A percentile compares a stretch with the other conserved stretches of the same genome.
Evolutionary conservation across 2,329 filamentous ascomycete genomes (phyloP).

Genomic region (Neopestalotiopsis sp.): DNA sequence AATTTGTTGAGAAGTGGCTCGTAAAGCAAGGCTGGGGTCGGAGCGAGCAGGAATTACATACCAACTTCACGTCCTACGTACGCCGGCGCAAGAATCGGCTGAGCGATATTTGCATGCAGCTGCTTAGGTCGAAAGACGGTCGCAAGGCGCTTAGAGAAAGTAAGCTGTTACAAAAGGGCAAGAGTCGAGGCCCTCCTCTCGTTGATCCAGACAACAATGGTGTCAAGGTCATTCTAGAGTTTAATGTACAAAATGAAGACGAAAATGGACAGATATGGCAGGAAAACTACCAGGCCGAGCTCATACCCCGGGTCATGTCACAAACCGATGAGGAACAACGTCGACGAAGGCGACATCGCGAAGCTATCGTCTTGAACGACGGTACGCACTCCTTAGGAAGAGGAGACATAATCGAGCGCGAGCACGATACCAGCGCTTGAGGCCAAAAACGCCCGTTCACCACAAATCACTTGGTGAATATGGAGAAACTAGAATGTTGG

Average conservation of each 20-base stretch:
- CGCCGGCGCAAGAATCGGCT: constrained; percentile 56
- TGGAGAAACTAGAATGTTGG: neutral
- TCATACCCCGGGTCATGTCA: constrained; percentile 48
- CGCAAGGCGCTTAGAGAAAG: constrained; percentile 56
- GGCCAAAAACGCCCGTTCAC: neutral
- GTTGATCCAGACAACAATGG: constrained; percentile 30
- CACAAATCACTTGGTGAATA: neutral
- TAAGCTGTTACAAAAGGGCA: constrained; percentile 49
- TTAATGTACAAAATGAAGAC: constrained; percentile 39
- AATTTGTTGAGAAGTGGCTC: constrained; percentile 77
- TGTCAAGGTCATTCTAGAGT: constrained; percentile 42
- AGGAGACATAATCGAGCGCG: constrained; percentile 79
- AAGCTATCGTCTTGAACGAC: constrained; percentile 91
- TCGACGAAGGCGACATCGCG: constrained; percentile 76
- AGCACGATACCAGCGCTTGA: constrained; percentile 47
- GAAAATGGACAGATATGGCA: constrained; percentile 33
- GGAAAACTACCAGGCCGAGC: constrained; percentile 36
- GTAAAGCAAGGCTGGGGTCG: constrained; percentile 73
- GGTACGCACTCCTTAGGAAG: constrained; percentile 76
- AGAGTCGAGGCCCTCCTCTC: constrained; percentile 27
- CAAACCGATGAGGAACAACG: constrained; percentile 72
- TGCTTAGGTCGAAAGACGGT: constrained; percentile 57
- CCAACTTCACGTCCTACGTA: constrained; percentile 60
- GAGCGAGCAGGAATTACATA: constrained; percentile 54
- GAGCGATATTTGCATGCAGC: constrained; percentile 56